These are phyloP conservation scores for Solanum clarkiae DNA, from an alignment of 257 asterid species.

Conservation along the genomic window DNA sequence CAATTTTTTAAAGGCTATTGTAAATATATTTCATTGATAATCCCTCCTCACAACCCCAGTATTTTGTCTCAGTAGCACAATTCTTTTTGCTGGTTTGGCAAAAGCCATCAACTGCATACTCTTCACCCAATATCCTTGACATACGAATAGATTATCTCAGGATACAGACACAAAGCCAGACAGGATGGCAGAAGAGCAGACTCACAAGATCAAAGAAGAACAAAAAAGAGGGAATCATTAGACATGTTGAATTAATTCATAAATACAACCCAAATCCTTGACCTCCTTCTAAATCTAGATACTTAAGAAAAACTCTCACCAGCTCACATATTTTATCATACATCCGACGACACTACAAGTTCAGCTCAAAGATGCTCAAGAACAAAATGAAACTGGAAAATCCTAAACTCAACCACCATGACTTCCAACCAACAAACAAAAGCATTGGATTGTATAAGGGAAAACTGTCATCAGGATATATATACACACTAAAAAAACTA, in stretches of 20 bases:
- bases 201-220: not conserved
- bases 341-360: not conserved
- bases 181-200: not conserved
- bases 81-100: not conserved
- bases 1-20: not conserved
- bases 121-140: not conserved
- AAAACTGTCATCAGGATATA: not conserved
- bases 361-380: not conserved
- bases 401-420: not conserved
- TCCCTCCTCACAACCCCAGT: not conserved
- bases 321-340: not conserved
- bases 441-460: not conserved
- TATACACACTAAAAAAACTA: not conserved
- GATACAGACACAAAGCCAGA: not conserved
- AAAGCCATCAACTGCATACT: not conserved
- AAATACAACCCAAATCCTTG: not conserved
- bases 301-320: not conserved
- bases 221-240: not conserved
- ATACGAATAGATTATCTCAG: not conserved
- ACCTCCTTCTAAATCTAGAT: not conserved
- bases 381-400: not conserved
- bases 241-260: not conserved
- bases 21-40: not conserved
- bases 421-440: not conserved
- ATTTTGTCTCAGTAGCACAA: not conserved